Conservation (phyloP, 805 yeast genomes). For the Clavispora santaluciae region DNA sequence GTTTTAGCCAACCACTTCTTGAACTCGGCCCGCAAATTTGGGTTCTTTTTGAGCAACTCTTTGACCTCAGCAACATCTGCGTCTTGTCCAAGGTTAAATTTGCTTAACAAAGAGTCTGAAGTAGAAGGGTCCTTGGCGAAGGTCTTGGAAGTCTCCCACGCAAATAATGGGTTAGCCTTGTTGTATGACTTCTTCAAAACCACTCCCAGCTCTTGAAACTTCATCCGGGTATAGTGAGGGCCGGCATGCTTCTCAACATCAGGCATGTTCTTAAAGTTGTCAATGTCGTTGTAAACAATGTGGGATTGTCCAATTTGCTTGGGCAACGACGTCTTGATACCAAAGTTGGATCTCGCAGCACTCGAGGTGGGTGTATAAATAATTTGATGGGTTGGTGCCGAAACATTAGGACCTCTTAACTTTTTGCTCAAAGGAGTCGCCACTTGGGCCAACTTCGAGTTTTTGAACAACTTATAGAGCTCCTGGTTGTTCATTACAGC, state of each 20-base stretch:
- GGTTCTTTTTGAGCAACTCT: slow-evolving; percentile 36
- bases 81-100: slow-evolving; percentile 27
- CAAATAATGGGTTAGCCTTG: slow-evolving; percentile 40
- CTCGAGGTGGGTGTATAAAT: slow-evolving; percentile 65
- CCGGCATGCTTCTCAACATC: slow-evolving; percentile 65
- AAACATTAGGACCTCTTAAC: slow-evolving; percentile 24
- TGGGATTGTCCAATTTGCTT: slow-evolving; percentile 52
- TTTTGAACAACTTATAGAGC: slow-evolving; percentile 26
- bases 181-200: slow-evolving; percentile 34
- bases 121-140: slow-evolving; percentile 9
- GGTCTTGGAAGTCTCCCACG: slow-evolving; percentile 22
- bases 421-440: slow-evolving; percentile 34
- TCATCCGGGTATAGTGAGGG: slow-evolving; percentile 52
- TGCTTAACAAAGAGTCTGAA: slow-evolving; percentile 26
- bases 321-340: slow-evolving; percentile 70
- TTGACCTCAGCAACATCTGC: slow-evolving; percentile 27
- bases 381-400: slow-evolving; percentile 65
- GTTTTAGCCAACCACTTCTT: slow-evolving; percentile 48
- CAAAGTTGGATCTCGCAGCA: slow-evolving; percentile 66
- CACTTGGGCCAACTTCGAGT: slow-evolving; percentile 41
- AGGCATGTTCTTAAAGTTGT: slow-evolving; percentile 62
- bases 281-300: slow-evolving; percentile 61
- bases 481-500: slow-evolving; percentile 14
- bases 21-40: slow-evolving; percentile 48
- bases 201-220: slow-evolving; percentile 66